Conservation (phyloP, 179 eudicot species). For the Beta macrorhiza region DNA sequence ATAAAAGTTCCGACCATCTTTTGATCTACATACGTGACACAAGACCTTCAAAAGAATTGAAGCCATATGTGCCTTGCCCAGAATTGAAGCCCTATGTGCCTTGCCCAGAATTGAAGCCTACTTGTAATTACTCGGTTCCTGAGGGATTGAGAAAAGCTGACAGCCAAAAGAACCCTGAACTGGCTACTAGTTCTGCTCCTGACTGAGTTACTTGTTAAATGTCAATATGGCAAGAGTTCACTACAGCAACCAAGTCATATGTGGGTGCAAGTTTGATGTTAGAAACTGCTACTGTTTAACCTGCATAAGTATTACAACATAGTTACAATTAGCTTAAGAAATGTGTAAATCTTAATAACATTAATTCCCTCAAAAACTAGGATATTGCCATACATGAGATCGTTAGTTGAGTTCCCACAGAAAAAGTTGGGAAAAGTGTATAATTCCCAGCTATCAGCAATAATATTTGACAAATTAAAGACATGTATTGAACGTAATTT, state of each 20-base stretch:
- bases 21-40: background rate
- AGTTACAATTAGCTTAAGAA: background rate
- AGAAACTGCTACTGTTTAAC: background rate
- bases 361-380: background rate
- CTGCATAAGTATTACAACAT: background rate
- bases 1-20: no score
- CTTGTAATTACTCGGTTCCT: background rate
- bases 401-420: background rate
- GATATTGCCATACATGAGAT: background rate
- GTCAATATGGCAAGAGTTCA: background rate
- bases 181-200: background rate
- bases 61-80: background rate
- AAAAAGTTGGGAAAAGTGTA: background rate
- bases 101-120: background rate
- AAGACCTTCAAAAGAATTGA: background rate
- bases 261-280: background rate
- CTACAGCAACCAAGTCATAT: background rate
- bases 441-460: background rate
- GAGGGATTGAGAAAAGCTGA: background rate
- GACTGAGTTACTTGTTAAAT: background rate
- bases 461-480: background rate
- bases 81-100: background rate
- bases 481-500: background rate
- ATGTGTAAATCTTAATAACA: background rate
- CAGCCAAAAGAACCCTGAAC: background rate